Base-by-base conservation (phyloP, 768 basidiomycete species). In the Macrolepiota albuminosa region DNA sequence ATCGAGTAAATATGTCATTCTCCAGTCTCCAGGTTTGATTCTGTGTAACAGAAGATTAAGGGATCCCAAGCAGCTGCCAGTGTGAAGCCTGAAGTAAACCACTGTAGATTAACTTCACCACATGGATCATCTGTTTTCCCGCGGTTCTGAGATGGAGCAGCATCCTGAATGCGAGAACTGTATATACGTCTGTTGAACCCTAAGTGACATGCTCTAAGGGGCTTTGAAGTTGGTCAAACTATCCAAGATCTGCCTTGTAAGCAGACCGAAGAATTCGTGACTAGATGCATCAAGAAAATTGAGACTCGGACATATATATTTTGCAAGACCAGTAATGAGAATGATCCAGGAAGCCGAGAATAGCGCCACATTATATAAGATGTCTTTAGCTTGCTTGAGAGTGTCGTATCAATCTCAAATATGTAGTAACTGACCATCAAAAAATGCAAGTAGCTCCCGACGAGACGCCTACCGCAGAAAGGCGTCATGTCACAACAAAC, bases 101-200 rank as follows among this genome's bases (percentile, higher is more conserved):
- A 40, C 21, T 48, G n/a, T n/a, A n/a, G n/a, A n/a, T n/a, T n/a
- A n/a, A n/a, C n/a, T n/a, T n/a, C n/a, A n/a, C n/a, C 34, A 50
- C 10, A 10, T 10, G 40, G 11, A 50, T 13, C 11, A 29, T 26
- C 9, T 21, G 7, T 14, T 40, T 50, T 8, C 39, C 56, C 9
- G 26, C 13, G 6, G 46, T 29, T 57, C 56, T 49, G 26, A 57
- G 56, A 40, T 50, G 47, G 26, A 57, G 56, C 33, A 57, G 46
- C 56, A 57, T 48, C 47, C 56, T 56, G 26, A 46, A 56, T 36
- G 46, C 46, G 10, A 56, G 47, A 49, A 57, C 56, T 26, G 48
- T 49, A 40, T 26, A 50, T 14, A 57, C 18, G 29, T 50, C 40
- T 57, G 56, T 21, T 57, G 48, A 6, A 42, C 56, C 37, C 56